Evolutionary conservation across 2,329 filamentous ascomycete genomes (phyloP), one percentile per base, ranked within the genome.

Genomic region (Penicillium sp.): DNA sequence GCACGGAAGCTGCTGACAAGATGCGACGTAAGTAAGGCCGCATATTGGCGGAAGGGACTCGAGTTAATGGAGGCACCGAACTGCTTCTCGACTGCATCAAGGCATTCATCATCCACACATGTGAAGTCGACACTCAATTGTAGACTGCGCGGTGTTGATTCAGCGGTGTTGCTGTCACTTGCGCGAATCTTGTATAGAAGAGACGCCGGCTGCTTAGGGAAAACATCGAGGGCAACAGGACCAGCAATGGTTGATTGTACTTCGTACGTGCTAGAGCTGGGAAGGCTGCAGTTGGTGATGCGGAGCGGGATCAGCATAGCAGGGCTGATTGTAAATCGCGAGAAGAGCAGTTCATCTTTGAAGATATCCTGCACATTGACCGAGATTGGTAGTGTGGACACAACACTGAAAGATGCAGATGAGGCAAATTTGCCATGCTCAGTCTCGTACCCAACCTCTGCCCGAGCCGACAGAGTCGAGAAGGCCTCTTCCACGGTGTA

Each of bases 321-420:
- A 0, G 92, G 92, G 11, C 90, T 92, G 48, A 99, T 88, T 13
- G 90, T 96, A 70, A 99, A 99, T 9, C 88, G 88, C 0, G 92
- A 97, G 67, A 94, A 94, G 0, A 97, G 80, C 0, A 85, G 81
- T 7, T 86, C 77, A 58, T 90, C 85, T 69, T 96, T 96, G 78
- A 97, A 97, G 27, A 95, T 85, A 64, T 99, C 94, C 66, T 97
- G 92, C 5, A 99, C 94, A 61, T 97, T 97, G 58, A 99, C 94
- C 3, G 93, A 92, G 3, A 99, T 80, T 0, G 91, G 90, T 4
- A 99, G 79, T 1, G 88, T 83, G 1, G 94, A 88, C 3, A 87
- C 82, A 18, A 95, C 80, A 3, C 80, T 83, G 18, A 83, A 82
- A 7, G 81, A 79, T 14, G 82, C 83, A 14, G 84, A 81, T 67